A percentile compares a stretch with the other conserved stretches of the same genome.
phyloP scores from a whole-genome alignment of 768 basidiomycete genomes.

The Phlebiopsis gigantea region DNA sequence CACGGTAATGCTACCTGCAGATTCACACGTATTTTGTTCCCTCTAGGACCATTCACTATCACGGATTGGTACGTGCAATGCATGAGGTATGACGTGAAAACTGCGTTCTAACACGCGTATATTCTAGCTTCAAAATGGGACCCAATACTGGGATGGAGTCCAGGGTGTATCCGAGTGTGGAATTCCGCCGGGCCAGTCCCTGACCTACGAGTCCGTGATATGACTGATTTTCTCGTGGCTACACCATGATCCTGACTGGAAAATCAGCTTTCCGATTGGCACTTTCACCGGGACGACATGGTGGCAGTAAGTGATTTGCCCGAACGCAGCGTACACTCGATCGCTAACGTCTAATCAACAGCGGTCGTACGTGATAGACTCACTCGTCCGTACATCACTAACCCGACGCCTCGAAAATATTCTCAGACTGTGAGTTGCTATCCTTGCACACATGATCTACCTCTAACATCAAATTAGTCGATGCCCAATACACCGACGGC shows the following conservation, averaged over 20 bases:
- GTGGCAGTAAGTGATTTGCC: constrained; percentile 35
- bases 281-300: constrained; percentile 42
- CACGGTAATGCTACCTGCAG: neutral
- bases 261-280: constrained; percentile 34
- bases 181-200: constrained; percentile 44
- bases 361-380: neutral
- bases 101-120: neutral
- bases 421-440: neutral
- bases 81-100: too few relatives aligned
- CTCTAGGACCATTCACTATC: constrained; percentile 30
- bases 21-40: neutral
- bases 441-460: neutral
- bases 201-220: constrained; percentile 29
- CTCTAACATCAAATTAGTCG: constrained; percentile 8
- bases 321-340: neutral
- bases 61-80: constrained; percentile 22
- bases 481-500: constrained; percentile 41
- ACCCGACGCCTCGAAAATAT: neutral
- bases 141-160: constrained; percentile 45
- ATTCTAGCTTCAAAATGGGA: constrained; percentile 36
- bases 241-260: neutral
- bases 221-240: neutral
- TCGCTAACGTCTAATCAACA: neutral
- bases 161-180: constrained; percentile 44
- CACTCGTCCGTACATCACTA: neutral